Base-by-base conservation (phyloP, 2,329 filamentous ascomycete species). In the Hawksworthiomyces lignivorus region DNA sequence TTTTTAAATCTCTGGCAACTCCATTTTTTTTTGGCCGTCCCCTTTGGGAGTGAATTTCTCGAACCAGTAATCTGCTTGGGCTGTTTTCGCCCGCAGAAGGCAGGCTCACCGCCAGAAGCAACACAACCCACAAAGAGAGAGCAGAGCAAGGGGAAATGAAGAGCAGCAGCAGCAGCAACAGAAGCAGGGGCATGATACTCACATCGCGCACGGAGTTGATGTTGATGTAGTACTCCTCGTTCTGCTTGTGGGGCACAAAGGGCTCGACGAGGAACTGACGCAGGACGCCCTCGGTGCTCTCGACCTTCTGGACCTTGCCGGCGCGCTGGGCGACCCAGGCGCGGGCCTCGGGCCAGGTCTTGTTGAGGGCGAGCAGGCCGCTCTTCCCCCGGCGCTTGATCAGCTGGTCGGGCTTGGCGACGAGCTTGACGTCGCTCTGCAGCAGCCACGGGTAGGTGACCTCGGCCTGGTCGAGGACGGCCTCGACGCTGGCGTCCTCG, bases 341-440 rank as follows among this genome's bases (percentile, higher is more conserved):
- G 67, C 84, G 86, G 48, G 90, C 87, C 65, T 98, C 90, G 41
- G 86, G 59, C 92, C 92, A 98, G 55, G 84, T 80, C 82, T 97
- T 96, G 80, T 98, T 98, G 64, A 98, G 75, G 52, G 86, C 86
- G 54, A 98, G 73, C 45, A 98, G 83, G 62, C 92, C 92, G 64
- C 88, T 96, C 87, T 98, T 98, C 66, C 92, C 92, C 77, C 92
- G 83, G 69, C 92, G 80, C 86, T 98, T 98, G 80, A 98, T 98
- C 68, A 98, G 78, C 76, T 97, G 90, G 75, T 98, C 92, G 62
- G 92, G 92, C 81, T 98, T 97, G 54, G 92, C 92, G 61, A 98
- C 92, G 63, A 98, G 96, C 73, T 87, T 94, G 68, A 87, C 75
- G 53, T 80, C 88, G 48, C 78, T 64, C 54, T 79, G 75, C 55